Percentiles rank a stretch among this genome's conserved stretches.
Conservation (phyloP, 225 moss, liverwort and hornwort species). For the Marchantia polymorpha region DNA sequence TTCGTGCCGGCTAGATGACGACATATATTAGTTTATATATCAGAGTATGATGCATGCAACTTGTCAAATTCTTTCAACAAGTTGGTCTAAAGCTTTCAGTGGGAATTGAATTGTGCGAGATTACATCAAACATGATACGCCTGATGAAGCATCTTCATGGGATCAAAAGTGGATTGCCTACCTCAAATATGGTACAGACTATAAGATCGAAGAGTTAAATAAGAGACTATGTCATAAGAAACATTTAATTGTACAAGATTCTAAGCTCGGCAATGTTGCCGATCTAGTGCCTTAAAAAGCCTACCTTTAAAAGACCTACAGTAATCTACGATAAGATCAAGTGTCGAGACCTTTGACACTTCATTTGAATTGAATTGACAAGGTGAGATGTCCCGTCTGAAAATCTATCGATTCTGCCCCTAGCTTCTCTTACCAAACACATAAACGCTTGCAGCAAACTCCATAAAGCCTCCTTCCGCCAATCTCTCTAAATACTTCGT, state of each 20-base stretch:
- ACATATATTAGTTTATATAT: no score
- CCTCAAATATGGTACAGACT: conserved; percentile 4
- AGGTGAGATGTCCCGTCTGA: neutral
- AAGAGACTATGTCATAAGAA: neutral
- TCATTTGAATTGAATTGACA: neutral
- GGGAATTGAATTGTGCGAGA: no score
- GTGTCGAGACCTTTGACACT: neutral
- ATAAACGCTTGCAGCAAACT: neutral
- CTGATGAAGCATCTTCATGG: no score
- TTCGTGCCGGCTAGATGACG: no score
- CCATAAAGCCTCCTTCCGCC: neutral
- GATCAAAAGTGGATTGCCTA: neutral
- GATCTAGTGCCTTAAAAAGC: neutral
- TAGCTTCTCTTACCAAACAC: neutral
- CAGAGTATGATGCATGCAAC: no score
- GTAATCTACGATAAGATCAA: neutral
- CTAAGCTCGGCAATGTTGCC: neutral
- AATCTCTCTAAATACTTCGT: neutral
- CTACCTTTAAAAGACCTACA: neutral
- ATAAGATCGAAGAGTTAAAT: neutral
- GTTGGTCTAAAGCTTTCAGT: no score
- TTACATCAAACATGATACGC: no score
- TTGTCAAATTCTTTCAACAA: no score
- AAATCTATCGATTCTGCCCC: neutral
- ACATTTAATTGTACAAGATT: neutral